Base-by-base conservation (phyloP, 2,329 filamentous ascomycete genomes). In the Lomentospora prolificans region DNA sequence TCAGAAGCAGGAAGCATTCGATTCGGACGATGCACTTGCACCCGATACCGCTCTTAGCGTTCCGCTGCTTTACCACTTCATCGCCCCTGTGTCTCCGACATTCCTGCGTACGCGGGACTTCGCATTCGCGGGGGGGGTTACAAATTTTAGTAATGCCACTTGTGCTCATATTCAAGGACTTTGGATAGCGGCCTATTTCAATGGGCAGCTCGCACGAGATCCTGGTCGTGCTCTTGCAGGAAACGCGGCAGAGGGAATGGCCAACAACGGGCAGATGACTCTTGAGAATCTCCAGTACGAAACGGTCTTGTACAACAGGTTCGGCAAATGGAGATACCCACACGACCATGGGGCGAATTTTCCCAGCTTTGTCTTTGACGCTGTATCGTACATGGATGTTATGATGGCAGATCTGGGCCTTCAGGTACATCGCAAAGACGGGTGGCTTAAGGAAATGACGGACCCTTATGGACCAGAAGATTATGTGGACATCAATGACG, bases 331-430 rank as follows among this genome's bases (percentile, higher is more conserved):
- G 78, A 76, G 87, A 25, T 87, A 87, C 62, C 81, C 85, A 1
- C 76, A 72, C 3, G 86, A 86, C 0, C 84, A 81, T 63, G 86
- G 86, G 1, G 73, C 72, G 39, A 76, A 74, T 63, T 74, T 78
- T 57, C 84, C 84, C 0, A 86, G 89, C 65, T 84, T 90, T 60
- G 83, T 88, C 17, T 91, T 92, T 63, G 89, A 94, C 66, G 79
- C 79, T 0, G 66, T 92, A 55, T 86, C 86, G 3, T 94, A 90
- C 57, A 65, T 89, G 17, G 87, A 91, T 66, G 63, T 85, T 63
- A 66, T 92, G 64, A 65, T 88, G 58, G 69, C 71, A 3, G 87
- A 92, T 65, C 62, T 91, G 56, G 85, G 81, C 0, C 66, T 90
- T 55, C 70, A 75, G 17, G 70, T 71, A 12, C 72, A 78, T 60